Conservation (phyloP, 2,329 filamentous ascomycete genomes). For the Cercospora sp. region DNA sequence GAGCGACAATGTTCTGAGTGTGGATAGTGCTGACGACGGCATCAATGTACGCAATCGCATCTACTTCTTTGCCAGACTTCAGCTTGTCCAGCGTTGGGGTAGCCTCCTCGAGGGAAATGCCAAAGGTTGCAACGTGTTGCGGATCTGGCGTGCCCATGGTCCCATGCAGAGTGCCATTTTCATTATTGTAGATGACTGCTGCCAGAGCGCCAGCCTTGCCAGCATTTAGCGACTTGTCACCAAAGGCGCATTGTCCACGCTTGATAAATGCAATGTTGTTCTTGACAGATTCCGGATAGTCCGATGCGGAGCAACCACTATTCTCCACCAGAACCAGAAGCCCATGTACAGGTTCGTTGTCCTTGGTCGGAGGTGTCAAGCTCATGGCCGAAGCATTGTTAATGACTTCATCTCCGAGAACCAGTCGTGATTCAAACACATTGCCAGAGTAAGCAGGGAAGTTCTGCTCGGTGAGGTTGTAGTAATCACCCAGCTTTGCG, state of each 20-base stretch:
- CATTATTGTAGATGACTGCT: conserved; percentile 76
- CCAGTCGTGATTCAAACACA: conserved; percentile 38
- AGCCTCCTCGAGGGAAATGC: conserved; percentile 50
- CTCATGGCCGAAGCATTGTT: conserved; percentile 61
- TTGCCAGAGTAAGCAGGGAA: conserved; percentile 34
- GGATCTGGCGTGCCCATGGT: conserved; percentile 64
- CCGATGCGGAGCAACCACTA: conserved; percentile 62
- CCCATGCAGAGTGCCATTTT: conserved; percentile 54
- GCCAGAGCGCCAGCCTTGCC: conserved; percentile 69
- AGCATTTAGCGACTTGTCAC: conserved; percentile 67
- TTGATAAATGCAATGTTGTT: conserved; percentile 70
- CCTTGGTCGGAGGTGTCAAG: conserved; percentile 29
- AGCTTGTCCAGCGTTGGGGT: conserved; percentile 22
- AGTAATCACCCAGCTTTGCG: conserved; percentile 59
- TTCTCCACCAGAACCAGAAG: conserved; percentile 56
- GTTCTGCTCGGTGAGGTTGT: conserved; percentile 55
- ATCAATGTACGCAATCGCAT: conserved; percentile 30
- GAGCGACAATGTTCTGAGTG: conserved; percentile 25
- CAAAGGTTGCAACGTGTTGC: conserved; percentile 66
- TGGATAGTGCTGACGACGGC: conserved; percentile 24
- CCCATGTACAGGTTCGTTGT: conserved; percentile 32
- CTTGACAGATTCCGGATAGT: conserved; percentile 60
- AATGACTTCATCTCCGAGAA: conserved; percentile 60
- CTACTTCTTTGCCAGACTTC: conserved; percentile 19
- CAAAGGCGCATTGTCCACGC: conserved; percentile 71